Percentiles rank a stretch among this genome's conserved stretches.
Conservation (phyloP, 345 rosid genomes). For the Aquilaria yunnanensis region DNA sequence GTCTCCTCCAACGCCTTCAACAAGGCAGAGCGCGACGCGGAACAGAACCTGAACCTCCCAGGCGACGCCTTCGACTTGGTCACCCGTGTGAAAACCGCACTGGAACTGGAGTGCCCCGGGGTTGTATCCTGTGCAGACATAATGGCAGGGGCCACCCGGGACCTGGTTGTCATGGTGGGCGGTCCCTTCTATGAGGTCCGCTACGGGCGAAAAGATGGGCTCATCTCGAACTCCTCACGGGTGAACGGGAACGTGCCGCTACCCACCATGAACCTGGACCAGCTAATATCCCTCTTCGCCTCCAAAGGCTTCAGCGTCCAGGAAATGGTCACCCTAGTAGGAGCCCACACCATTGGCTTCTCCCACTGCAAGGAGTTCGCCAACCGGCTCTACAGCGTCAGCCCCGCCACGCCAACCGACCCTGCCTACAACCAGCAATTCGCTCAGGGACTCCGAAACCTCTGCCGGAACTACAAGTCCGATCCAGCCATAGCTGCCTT, state of each 20-base stretch:
- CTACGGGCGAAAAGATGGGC: conserved; percentile 58
- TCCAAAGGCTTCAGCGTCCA: conserved; percentile 28
- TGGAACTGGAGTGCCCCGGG: conserved; percentile 66
- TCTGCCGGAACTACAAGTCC: conserved; percentile 42
- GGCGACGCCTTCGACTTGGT: conserved; percentile 75
- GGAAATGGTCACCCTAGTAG: conserved; percentile 59
- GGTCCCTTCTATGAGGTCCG: conserved; percentile 45
- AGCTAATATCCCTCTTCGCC: conserved; percentile 32
- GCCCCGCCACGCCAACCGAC: conserved; percentile 20
- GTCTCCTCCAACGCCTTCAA: conserved; percentile 51
- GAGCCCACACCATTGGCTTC: conserved; percentile 79
- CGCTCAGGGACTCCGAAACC: conserved; percentile 34
- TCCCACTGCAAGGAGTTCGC: conserved; percentile 70
- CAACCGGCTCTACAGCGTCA: conserved; percentile 35
- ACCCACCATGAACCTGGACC: conserved; percentile 29
- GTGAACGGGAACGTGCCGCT: conserved; percentile 37
- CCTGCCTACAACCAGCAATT: conserved; percentile 33
- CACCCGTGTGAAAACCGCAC: conserved; percentile 46
- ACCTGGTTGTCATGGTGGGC: conserved; percentile 60
- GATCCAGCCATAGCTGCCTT: conserved; percentile 52
- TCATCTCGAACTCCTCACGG: conserved; percentile 27
- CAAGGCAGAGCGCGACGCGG: conserved; percentile 53
- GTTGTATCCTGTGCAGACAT: conserved; percentile 70
- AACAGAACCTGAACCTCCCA: conserved; percentile 51
- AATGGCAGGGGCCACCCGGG: conserved; percentile 50